Evolutionary conservation across 208 protist species (phyloP), one percentile per base, ranked within the genome.

Genomic region (Zelonia costaricensis): DNA sequence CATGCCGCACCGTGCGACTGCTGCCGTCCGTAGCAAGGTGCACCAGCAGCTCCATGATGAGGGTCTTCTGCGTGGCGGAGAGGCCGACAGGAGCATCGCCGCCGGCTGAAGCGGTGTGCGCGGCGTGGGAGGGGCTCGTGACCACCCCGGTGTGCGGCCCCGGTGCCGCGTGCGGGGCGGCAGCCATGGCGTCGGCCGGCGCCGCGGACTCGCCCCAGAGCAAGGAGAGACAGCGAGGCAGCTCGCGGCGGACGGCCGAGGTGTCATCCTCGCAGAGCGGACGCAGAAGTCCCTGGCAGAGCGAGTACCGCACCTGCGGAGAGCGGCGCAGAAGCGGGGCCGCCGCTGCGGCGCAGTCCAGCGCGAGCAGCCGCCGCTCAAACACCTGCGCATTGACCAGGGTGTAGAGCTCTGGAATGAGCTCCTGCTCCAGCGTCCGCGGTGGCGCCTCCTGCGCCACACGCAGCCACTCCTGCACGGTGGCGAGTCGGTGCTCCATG

Each of bases 211-310:
- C 74, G 10, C 60, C 61, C 82, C 86, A 92, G 31, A 89, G 42
- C 15, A 71, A 62, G 15, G 67, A 61, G 15, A 92, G 39, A 33
- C 80, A 86, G 15, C 60, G 55, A 8, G 84, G 78, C 49, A 92
- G 45, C 61, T 86, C 76, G 31, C 60, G 68, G 12, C 82, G 82
- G 22, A 92, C 86, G 4, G 69, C 74, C 0, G 69, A 53, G 0
- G 80, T 66, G 13, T 82, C 77, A 58, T 92, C 86, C 60, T 86
- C 79, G 52, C 80, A 82, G n/a, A 92, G 66, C 28, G 76, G 79
- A 0, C 67, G 62, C 52, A 92, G 54, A 18, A 92, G 43, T 1
- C 82, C 86, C 45, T 89, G 80, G 27, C 65, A 79, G 13, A 89
- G 66, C n/a, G 76, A 69, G 38, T 69, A 72, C 0, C 82, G 69